phyloP scores from a whole-genome alignment of 192 early-diverging fungal genomes.

The Rhizophagus clarus region DNA sequence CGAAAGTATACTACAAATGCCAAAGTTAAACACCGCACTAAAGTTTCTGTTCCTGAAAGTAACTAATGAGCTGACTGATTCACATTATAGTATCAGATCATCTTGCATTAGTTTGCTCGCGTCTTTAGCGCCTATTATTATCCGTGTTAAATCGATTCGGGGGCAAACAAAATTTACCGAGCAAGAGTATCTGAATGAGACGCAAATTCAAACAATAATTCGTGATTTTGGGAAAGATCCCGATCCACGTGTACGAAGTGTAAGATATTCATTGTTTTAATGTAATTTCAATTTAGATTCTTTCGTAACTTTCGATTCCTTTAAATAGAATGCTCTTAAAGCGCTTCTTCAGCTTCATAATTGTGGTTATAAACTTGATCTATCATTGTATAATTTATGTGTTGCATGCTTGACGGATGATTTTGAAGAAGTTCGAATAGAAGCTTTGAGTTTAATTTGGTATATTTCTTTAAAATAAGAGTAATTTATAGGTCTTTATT shows the following conservation, averaged over 20 bases:
- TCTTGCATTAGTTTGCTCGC: constrained; percentile 49
- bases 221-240: constrained; percentile 51
- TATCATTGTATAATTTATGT: constrained; percentile 62
- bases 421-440: constrained; percentile 72
- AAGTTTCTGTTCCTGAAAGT: constrained; percentile 38
- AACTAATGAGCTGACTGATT: constrained; percentile 46
- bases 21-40: constrained; percentile 37
- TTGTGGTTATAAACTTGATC: constrained; percentile 47
- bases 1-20: background rate
- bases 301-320: background rate
- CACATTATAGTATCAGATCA: constrained; percentile 52
- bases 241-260: constrained; percentile 57
- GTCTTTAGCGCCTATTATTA: constrained; percentile 41
- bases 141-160: constrained; percentile 1
- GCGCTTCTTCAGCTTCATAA: constrained; percentile 51
- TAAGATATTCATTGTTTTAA: constrained; percentile 29
- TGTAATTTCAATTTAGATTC: background rate
- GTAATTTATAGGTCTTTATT: background rate
- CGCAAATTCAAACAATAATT: constrained; percentile 52
- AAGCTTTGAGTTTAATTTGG: constrained; percentile 69
- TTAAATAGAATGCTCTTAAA: constrained; percentile 48
- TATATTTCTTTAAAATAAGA: constrained; percentile 20
- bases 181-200: constrained; percentile 32
- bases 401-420: constrained; percentile 70
- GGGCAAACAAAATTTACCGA: background rate